phyloP scores from a whole-genome alignment of 805 yeast genomes.

The Grigorovia yakushimaensis region DNA sequence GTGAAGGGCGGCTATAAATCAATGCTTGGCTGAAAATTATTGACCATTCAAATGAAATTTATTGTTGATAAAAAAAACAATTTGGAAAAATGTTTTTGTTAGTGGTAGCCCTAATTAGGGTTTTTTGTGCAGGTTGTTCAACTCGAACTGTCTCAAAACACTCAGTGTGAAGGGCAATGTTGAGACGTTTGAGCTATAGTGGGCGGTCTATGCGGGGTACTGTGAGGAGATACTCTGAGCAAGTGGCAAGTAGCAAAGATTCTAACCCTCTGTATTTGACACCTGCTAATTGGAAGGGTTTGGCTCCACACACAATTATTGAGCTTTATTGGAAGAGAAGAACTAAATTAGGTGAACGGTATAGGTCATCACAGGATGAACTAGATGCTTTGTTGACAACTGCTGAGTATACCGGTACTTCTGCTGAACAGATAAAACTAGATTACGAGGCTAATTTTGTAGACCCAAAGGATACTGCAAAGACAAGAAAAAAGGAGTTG shows the following conservation, averaged over 20 bases:
- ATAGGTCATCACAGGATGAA: slow-evolving; percentile 43
- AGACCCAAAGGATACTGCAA: neutral
- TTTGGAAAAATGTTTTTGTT: neutral
- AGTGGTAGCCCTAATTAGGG: neutral
- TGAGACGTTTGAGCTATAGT: neutral
- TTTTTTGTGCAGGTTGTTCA: too few relatives aligned
- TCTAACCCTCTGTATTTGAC: slow-evolving; percentile 33
- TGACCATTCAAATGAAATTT: neutral
- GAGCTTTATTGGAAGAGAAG: slow-evolving; percentile 53
- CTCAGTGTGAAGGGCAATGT: neutral
- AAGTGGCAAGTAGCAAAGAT: neutral
- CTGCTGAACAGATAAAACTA: slow-evolving; percentile 25
- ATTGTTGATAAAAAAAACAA: neutral
- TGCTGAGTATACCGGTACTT: slow-evolving; percentile 33
- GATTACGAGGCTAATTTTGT: slow-evolving; percentile 20
- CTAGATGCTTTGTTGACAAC: slow-evolving; percentile 47
- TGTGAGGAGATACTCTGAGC: neutral
- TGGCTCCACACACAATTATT: slow-evolving; percentile 54
- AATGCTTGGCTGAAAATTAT: neutral
- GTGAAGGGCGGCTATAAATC: neutral
- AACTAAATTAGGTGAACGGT: slow-evolving; percentile 41
- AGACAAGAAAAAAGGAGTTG: neutral
- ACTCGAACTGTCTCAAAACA: too few relatives aligned
- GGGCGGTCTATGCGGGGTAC: neutral
- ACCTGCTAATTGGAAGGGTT: slow-evolving; percentile 63